Evolutionary conservation across 192 early-diverging fungal species (phyloP).

Genomic region (Entomortierella lignicola): DNA sequence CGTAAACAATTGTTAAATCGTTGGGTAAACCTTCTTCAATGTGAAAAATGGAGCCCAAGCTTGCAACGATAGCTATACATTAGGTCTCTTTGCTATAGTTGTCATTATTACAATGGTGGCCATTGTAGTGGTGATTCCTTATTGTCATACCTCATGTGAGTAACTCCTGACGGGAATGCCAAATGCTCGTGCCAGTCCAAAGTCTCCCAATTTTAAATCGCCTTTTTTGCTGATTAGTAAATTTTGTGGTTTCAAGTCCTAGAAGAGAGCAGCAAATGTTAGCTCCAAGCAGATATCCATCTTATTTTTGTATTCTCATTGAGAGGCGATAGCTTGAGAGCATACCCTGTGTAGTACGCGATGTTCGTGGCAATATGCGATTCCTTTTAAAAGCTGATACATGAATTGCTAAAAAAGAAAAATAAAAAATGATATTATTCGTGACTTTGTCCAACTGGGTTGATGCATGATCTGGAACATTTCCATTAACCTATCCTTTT

Average conservation of each 20-base stretch:
- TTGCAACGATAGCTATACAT: no score
- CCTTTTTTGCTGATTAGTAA: conserved; percentile 93
- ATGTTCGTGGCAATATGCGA: conserved; percentile 97
- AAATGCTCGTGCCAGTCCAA: conserved; percentile 98
- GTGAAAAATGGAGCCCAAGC: neutral
- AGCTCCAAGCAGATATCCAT: no score
- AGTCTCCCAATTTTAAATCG: conserved; percentile 91
- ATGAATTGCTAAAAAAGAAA: conserved; percentile 79
- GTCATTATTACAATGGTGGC: neutral
- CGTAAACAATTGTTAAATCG: neutral
- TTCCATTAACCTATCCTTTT: no score
- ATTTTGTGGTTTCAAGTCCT: conserved; percentile 91
- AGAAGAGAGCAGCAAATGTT: neutral
- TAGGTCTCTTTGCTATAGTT: neutral
- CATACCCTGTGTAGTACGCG: conserved; percentile 92
- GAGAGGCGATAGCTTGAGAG: neutral
- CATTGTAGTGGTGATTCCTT: neutral
- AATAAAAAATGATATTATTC: no score
- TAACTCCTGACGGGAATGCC: conserved; percentile 94
- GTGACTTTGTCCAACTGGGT: no score
- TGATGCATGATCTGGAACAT: neutral
- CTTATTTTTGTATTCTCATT: neutral
- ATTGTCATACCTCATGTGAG: conserved; percentile 76
- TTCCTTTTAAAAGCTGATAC: conserved; percentile 96
- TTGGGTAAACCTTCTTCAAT: conserved; percentile 14